These are phyloP conservation scores for Penicillium nordicum DNA, from an alignment of 2,329 filamentous ascomycete species.

Conservation along the genomic window DNA sequence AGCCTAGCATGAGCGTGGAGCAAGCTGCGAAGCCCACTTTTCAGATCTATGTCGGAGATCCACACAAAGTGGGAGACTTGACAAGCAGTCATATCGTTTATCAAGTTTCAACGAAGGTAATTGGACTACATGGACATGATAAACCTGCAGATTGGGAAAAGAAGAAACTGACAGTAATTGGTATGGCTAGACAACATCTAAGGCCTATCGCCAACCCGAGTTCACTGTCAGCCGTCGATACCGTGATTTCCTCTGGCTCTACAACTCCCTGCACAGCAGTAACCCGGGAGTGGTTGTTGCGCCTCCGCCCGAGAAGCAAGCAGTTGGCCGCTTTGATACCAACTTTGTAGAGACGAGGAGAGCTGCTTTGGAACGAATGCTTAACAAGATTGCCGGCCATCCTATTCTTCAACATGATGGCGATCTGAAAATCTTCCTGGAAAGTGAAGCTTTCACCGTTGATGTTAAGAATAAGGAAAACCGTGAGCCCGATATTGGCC, in stretches of 20 bases:
- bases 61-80: slow-evolving; percentile 94
- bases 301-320: slow-evolving; percentile 95
- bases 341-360: slow-evolving; percentile 94
- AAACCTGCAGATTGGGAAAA: neutral
- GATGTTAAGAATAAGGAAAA: slow-evolving; percentile 98
- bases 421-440: slow-evolving; percentile 92
- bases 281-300: slow-evolving; percentile 94
- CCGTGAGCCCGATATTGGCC: slow-evolving; percentile 76
- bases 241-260: slow-evolving; percentile 96
- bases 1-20: slow-evolving; percentile 85
- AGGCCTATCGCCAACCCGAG: slow-evolving; percentile 87
- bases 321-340: slow-evolving; percentile 89
- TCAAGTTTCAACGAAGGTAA: slow-evolving; percentile 85
- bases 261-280: slow-evolving; percentile 88
- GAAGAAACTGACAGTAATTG: neutral
- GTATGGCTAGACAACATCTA: slow-evolving; percentile 73
- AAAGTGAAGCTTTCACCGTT: slow-evolving; percentile 92
- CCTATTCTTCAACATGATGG: slow-evolving; percentile 87
- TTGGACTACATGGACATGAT: slow-evolving; percentile 11
- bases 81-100: slow-evolving; percentile 98
- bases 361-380: slow-evolving; percentile 91
- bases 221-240: slow-evolving; percentile 93
- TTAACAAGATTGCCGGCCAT: slow-evolving; percentile 91
- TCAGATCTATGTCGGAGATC: slow-evolving; percentile 87
- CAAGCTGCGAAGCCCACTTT: slow-evolving; percentile 91